Evolutionary conservation across 192 early-diverging fungal species (phyloP), one percentile per base, ranked within the genome.

Genomic region (Obelidium mucronatum): DNA sequence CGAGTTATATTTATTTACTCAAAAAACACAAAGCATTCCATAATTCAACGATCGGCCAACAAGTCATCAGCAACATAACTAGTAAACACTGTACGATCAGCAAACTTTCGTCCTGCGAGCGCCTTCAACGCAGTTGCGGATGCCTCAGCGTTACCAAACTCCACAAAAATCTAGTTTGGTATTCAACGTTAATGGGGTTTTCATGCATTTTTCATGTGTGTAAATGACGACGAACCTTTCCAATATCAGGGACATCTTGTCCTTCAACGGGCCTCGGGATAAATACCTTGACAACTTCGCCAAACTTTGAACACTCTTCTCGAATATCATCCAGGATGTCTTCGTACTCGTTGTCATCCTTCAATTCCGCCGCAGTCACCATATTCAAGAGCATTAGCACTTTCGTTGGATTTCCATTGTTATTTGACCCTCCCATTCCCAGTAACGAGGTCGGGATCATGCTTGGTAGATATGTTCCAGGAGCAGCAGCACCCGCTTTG

Each of bases 301-400:
- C 97, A 82, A 92, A 97, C 77, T 91, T 96, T 48, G 78, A 73
- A 79, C 94, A 96, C 79, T 99, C 97, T 24, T 95, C 94, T 26
- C 84, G 84, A 56, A 98, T 90, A 82, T 99, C 97, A 36, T 96
- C 93, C 55, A 92, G 35, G 69, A 98, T 96, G 67, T 98, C 96
- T 83, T 75, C 81, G 70, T 94, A 99, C 74, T 96, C 94, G 2
- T 92, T 84, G 53, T 95, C 91, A 77, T 97, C 88, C 28, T 84
- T 82, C 33, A 99, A 87, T 75, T 99, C 97, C 55, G 91, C 90
- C 26, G 84, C 83, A 1, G 90, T 91, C 6, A 98, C 94, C 96
- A 99, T 97, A 79, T 99, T 99, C 61, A 99, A 86, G 30, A 99
- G 81, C 83, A 97, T 88, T 34, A 99, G 68, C 28, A 99, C 88